These are phyloP conservation scores for Staphylotrichum tortipilum DNA, from an alignment of 495 filamentous ascomycete genomes.

Conservation along the genomic window DNA sequence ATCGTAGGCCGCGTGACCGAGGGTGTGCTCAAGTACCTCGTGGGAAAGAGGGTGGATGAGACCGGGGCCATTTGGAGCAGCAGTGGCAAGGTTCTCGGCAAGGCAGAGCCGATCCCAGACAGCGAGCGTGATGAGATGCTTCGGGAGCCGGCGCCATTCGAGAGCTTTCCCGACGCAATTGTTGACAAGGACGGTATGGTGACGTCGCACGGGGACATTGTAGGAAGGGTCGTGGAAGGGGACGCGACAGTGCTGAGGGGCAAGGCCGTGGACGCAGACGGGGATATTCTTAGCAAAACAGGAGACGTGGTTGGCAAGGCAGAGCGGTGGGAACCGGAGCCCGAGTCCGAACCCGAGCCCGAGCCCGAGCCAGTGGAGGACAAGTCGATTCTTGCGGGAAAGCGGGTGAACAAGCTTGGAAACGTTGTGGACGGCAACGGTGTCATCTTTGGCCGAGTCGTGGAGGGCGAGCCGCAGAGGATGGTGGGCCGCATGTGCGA, in stretches of 20 bases:
- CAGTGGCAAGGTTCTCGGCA: slow-evolving; percentile 62
- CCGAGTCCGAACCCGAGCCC: slow-evolving; percentile 48
- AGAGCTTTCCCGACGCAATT: slow-evolving; percentile 59
- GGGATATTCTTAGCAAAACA: slow-evolving; percentile 71
- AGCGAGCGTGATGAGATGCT: slow-evolving; percentile 55
- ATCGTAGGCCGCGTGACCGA: slow-evolving; percentile 61
- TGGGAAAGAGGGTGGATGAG: slow-evolving; percentile 59
- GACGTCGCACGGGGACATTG: slow-evolving; percentile 49
- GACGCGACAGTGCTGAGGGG: slow-evolving; percentile 66
- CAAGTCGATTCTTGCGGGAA: slow-evolving; percentile 64
- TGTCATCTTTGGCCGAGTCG: slow-evolving; percentile 65
- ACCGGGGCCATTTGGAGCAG: slow-evolving; percentile 72
- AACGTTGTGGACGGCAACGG: slow-evolving; percentile 72
- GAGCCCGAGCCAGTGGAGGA: slow-evolving; percentile 47
- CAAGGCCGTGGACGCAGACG: slow-evolving; percentile 72
- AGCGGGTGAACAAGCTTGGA: slow-evolving; percentile 77
- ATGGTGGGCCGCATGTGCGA: slow-evolving; percentile 76
- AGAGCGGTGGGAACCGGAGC: slow-evolving; percentile 64
- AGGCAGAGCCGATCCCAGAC: slow-evolving; percentile 63
- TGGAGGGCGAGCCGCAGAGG: slow-evolving; percentile 60
- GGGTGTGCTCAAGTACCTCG: slow-evolving; percentile 57
- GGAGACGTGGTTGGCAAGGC: slow-evolving; percentile 75
- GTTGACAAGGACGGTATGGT: slow-evolving; percentile 65
- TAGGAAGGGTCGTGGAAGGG: slow-evolving; percentile 69
- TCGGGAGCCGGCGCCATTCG: slow-evolving; percentile 63